Evolutionary conservation across 306 rosid genomes (phyloP), one percentile per base, ranked within the genome.

Genomic region (Corylus avellana): DNA sequence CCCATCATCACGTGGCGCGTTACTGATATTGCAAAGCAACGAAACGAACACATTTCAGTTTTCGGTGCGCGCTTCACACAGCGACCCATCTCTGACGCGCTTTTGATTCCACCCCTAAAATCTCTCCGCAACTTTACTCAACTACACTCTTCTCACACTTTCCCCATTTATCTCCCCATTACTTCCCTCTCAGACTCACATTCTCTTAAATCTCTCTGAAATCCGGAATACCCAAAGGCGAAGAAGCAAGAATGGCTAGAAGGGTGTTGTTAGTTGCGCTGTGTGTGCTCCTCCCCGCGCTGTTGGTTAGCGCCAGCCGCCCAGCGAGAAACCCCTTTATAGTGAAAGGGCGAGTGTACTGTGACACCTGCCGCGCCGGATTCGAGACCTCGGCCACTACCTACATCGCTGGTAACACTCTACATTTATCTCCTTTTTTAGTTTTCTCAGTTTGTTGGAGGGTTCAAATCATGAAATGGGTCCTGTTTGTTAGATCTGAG

Each of bases 331-430:
- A 51, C 37, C 98, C 96, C 2, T 86, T 89, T 68, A 11, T 51
- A 9, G 89, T 96, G 13, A 75, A 86, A 58, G 99, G 98, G 14
- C 82, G 63, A 20, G 94, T 96, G 27, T 90, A 27, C 90, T 96
- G 99, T 66, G 99, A 96, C 80, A 61, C 55, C 42, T 96, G 99
- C 87, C 94, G 89, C 27, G 93, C 93, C 78, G 96, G 96, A 70
- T 96, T 84, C 69, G 99, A 96, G 78, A 91, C 98, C 79, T 25
- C 93, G 4, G 98, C 97, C 69, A 81, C 90, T 8, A 86, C 91
- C 82, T 86, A 87, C 85, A 86, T 93, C 82, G 37, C 90, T 17
- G 98, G 99, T 96, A 87, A 54, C 64, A 11, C 11, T 67, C 11
- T 67, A 32, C 4, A 13, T 10, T 22, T 37, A 25, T 7, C 16